Percentiles rank a stretch among this genome's conserved stretches.
Conservation (phyloP, 352 stramenopile genomes). For the Phytopythium aichiense region DNA sequence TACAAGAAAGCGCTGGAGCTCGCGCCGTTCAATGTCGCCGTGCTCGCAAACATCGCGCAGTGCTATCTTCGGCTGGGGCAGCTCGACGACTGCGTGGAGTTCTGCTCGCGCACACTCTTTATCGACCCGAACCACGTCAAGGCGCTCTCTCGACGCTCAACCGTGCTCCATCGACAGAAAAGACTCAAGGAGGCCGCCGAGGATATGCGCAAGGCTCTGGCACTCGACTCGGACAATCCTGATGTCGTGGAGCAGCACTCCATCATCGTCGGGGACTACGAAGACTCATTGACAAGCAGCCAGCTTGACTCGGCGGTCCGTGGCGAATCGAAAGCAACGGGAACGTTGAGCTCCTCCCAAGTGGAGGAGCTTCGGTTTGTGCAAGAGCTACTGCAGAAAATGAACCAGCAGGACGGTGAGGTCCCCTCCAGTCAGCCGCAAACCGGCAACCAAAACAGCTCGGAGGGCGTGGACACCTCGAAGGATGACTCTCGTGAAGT, state of each 20-base stretch:
- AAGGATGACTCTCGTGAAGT: not conserved
- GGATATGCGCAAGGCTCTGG: conserved; percentile 50
- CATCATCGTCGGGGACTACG: conserved; percentile 66
- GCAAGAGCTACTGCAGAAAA: conserved; percentile 37
- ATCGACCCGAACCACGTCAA: conserved; percentile 59
- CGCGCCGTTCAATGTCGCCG: conserved; percentile 49
- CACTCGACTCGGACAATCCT: conserved; percentile 39
- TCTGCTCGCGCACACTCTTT: conserved; percentile 60
- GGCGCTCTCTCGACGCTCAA: conserved; percentile 57
- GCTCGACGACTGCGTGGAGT: conserved; percentile 63
- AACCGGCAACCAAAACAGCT: not conserved
- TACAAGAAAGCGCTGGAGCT: conserved; percentile 70
- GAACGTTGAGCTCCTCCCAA: not conserved
- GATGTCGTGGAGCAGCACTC: conserved; percentile 72
- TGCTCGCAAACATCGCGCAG: conserved; percentile 75
- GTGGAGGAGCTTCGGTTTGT: conserved; percentile 51
- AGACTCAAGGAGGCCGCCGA: conserved; percentile 40
- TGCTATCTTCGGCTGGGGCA: conserved; percentile 42
- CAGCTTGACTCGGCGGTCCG: conserved; percentile 22
- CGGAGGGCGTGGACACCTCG: not conserved
- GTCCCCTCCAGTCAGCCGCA: not conserved
- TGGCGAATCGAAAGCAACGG: not conserved
- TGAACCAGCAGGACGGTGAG: conserved; percentile 18
- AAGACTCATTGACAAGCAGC: conserved; percentile 39
- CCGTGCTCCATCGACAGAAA: conserved; percentile 44